These are phyloP conservation scores for Betula pendula DNA, from an alignment of 306 rosid genomes.

Conservation along the genomic window DNA sequence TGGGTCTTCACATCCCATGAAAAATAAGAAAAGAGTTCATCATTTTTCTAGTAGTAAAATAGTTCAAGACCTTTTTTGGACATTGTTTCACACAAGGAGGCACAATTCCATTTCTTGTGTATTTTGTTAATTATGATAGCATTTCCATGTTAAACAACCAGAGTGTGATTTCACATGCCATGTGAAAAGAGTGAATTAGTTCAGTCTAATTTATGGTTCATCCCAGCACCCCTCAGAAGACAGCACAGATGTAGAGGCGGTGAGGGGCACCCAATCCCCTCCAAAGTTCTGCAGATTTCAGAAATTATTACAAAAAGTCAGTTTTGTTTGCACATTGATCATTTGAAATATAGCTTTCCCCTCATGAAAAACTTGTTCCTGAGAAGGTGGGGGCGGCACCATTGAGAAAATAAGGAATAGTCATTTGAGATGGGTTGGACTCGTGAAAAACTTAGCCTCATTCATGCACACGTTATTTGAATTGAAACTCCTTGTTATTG, in stretches of 20 bases:
- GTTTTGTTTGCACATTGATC: no score
- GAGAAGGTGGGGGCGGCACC: not conserved
- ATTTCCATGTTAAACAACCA: not conserved
- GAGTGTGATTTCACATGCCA: no score
- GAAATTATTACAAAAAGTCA: no score
- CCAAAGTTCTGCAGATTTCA: no score
- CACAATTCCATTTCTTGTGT: not conserved
- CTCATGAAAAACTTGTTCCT: not conserved
- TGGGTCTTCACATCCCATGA: not conserved
- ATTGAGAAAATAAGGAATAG: not conserved
- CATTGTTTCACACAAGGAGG: not conserved
- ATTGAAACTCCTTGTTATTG: not conserved
- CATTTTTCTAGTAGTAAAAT: not conserved
- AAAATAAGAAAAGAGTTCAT: not conserved
- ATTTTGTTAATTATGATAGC: not conserved
- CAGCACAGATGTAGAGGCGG: not conserved
- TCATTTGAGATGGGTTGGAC: not conserved
- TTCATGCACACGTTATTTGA: not conserved
- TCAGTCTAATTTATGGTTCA: not conserved
- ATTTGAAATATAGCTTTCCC: no score
- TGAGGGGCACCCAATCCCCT: no score
- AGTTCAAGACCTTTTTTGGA: not conserved
- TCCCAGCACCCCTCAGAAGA: not conserved
- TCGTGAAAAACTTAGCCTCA: not conserved
- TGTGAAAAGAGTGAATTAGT: not conserved